These are phyloP conservation scores for Pythium coloratum DNA, from an alignment of 352 stramenopile species.

Conservation along the genomic window DNA sequence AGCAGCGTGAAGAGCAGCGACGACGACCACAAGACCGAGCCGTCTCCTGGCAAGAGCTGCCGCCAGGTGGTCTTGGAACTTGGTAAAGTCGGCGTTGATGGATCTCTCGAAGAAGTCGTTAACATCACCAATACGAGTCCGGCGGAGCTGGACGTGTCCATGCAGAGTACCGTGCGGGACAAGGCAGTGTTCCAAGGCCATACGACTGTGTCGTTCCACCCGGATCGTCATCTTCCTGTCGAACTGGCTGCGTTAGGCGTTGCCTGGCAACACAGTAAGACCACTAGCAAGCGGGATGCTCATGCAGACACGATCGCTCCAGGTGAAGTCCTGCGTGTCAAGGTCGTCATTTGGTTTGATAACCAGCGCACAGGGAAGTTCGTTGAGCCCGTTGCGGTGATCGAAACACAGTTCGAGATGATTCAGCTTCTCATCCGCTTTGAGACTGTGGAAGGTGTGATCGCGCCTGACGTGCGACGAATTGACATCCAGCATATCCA, in stretches of 20 bases:
- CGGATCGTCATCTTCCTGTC: background rate
- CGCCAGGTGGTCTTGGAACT: conserved; percentile 45
- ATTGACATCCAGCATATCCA: conserved; percentile 13
- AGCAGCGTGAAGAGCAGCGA: background rate
- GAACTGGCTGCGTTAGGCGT: conserved; percentile 9
- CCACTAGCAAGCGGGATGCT: background rate
- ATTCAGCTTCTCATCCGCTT: conserved; percentile 13
- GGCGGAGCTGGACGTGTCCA: conserved; percentile 20
- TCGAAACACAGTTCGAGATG: conserved; percentile 22
- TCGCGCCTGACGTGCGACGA: background rate
- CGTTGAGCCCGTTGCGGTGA: conserved; percentile 5
- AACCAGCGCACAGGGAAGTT: background rate
- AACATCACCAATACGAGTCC: conserved; percentile 53
- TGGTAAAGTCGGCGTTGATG: conserved; percentile 37
- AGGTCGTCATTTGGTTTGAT: background rate
- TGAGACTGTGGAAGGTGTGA: conserved; percentile 6
- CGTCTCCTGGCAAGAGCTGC: conserved; percentile 29
- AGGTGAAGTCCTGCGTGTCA: conserved; percentile 4
- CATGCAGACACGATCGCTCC: background rate
- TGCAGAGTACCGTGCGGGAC: background rate
- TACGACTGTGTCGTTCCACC: background rate
- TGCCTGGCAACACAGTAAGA: conserved; percentile 3
- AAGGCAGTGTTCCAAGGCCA: background rate
- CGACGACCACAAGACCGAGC: background rate
- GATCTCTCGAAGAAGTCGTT: conserved; percentile 34